Base-by-base conservation (phyloP, 1,284 basidiomycete genomes). In the Cutaneotrichosporon cyanovorans region DNA sequence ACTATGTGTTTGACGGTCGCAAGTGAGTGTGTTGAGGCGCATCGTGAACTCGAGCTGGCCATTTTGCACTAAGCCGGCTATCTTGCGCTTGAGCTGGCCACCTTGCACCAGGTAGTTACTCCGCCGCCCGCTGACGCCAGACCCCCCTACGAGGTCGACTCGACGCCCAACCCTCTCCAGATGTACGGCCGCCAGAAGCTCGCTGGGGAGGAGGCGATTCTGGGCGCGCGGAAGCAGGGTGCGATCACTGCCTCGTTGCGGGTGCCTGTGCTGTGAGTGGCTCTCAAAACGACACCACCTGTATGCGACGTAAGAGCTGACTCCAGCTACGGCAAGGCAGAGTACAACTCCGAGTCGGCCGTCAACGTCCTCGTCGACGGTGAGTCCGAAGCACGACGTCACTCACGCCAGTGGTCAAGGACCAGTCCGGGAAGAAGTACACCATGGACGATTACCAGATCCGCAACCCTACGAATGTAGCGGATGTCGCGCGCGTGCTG, bases 391-490 rank as follows among this genome's bases (percentile, higher is more conserved):
- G n/a, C n/a, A n/a, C n/a, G n/a, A n/a, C 28, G 11, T 14, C 10
- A 43, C 44, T 48, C 10, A 54, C 37, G 16, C 2, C 40, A 68
- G 68, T 74, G 5, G 68, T 75, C 2, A 50, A 69, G 25, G 67
- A 72, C 28, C 71, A 73, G 46, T 71, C 68, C 4, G 74, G 74
- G 6, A 73, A 73, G 53, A 48, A 52, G 44, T 71, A 73, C 59
- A 66, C 66, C 42, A 73, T 73, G 72, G 72, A 73, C 53, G 59
- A 69, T 30, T 68, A 67, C 51, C 71, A 71, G 53, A 62, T 66
- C 21, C 58, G 76, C 33, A 75, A 73, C 58, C 76, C 76, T 2
- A 77, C 76, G 12, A 72, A 70, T 48, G 75, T 76, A 8, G 58
- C 56, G 18, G 75, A 77, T 49, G 69, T 77, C 25, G 73, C 72